Conservation (phyloP, 441 rosid genomes). For the Euphorbia schlechtendalii region DNA sequence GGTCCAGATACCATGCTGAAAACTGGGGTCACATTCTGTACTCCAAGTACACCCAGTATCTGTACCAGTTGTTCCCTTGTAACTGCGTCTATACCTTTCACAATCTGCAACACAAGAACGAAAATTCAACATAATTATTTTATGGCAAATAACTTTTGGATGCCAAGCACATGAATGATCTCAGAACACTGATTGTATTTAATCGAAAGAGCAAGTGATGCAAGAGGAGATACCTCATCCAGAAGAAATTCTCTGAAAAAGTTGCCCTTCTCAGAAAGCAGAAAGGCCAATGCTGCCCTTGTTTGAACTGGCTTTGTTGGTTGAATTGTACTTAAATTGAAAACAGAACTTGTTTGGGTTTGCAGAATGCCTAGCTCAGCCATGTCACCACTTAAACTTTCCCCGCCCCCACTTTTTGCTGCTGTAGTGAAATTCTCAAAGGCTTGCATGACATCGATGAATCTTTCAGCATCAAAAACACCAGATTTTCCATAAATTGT, state of each 20-base stretch:
- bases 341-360: constrained; percentile 38
- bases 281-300: constrained; percentile 84
- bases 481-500: constrained; percentile 90
- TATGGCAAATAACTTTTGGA: not conserved
- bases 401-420: constrained; percentile 99
- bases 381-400: constrained; percentile 76
- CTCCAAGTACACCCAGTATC: constrained; percentile 58
- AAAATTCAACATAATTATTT: constrained; percentile 7
- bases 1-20: constrained; percentile 87
- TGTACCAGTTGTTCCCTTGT: constrained; percentile 86
- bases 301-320: constrained; percentile 58
- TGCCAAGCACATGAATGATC: constrained; percentile 5
- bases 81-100: constrained; percentile 90
- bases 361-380: constrained; percentile 78
- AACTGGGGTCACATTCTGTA: constrained; percentile 57
- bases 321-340: constrained; percentile 39
- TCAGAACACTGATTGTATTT: not conserved
- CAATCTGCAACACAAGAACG: constrained; percentile 51
- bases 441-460: constrained; percentile 98
- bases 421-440: constrained; percentile 91
- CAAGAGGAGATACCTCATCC: constrained; percentile 63
- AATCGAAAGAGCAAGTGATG: not conserved
- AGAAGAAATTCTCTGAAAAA: constrained; percentile 93
- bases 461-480: constrained; percentile 96
- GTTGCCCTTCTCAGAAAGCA: constrained; percentile 84